Conservation (phyloP, 106 monocot species). For the Acanthochlamys bracteata region DNA sequence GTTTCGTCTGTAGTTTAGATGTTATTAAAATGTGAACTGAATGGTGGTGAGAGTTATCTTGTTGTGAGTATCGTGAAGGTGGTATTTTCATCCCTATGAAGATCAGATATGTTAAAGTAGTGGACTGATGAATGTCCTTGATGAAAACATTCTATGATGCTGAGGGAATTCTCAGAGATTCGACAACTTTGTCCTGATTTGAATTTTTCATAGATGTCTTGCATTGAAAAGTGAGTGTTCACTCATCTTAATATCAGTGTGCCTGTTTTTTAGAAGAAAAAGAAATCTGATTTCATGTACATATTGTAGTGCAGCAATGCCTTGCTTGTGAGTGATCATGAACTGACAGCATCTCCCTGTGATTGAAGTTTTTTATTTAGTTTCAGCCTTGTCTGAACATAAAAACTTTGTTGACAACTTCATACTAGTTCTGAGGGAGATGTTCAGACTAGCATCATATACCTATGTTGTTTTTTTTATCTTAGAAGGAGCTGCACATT, state of each 20-base stretch:
- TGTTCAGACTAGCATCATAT: neutral
- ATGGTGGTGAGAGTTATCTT: too few species aligned
- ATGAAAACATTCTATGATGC: neutral
- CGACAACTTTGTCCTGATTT: neutral
- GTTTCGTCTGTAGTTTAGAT: conserved; percentile 9
- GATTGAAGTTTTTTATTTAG: conserved; percentile 10
- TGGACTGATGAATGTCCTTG: conserved; percentile 2
- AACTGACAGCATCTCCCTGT: neutral
- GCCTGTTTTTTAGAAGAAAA: too few species aligned
- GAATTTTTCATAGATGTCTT: neutral
- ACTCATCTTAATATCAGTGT: too few species aligned
- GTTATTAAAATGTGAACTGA: neutral
- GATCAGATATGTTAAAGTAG: conserved; percentile 6
- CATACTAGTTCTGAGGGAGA: neutral
- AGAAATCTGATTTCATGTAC: too few species aligned
- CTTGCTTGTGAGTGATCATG: neutral
- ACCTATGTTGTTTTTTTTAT: neutral
- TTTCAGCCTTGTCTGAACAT: conserved; percentile 23
- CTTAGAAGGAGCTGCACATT: too few species aligned
- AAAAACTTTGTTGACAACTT: conserved; percentile 5
- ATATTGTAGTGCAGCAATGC: too few species aligned
- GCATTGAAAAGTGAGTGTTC: too few species aligned
- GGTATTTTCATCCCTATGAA: neutral
- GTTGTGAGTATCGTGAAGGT: neutral
- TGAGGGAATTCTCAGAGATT: neutral